Conservation (phyloP, 148 eudicot genomes). For the Rhododendron williamsianum region DNA sequence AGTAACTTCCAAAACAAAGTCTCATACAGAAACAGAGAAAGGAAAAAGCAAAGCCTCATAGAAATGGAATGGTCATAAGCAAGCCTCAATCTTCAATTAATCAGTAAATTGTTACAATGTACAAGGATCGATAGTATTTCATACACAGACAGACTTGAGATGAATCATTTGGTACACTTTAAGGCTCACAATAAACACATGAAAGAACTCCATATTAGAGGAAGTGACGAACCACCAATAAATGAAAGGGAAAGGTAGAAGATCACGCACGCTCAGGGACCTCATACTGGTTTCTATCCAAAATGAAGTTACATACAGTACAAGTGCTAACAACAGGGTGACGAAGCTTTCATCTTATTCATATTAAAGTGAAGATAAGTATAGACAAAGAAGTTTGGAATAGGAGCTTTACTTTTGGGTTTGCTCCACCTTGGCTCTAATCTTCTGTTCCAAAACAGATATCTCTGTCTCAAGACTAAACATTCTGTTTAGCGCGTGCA, state of each 20-base stretch:
- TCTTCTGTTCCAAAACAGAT: conserved; percentile 82
- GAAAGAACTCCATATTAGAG: background rate
- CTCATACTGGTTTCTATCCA: background rate
- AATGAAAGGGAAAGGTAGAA: background rate
- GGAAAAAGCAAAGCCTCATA: background rate
- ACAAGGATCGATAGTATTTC: background rate
- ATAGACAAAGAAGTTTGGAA: background rate
- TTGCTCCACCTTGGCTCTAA: conserved; percentile 89
- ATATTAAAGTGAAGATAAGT: conserved; percentile 16
- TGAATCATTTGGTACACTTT: conserved; percentile 1
- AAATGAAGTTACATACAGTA: conserved; percentile 3
- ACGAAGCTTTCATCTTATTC: conserved; percentile 42
- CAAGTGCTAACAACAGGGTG: background rate
- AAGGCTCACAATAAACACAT: background rate
- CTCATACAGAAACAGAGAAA: background rate
- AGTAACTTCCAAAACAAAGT: conserved; percentile 2
- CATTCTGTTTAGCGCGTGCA: conserved; percentile 94
- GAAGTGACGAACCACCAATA: background rate
- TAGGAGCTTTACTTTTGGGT: conserved; percentile 41
- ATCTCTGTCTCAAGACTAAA: conserved; percentile 85
- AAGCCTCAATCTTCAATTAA: background rate
- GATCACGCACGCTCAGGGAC: background rate
- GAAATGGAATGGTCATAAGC: background rate
- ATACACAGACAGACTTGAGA: background rate
- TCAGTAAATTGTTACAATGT: conserved; percentile 3